These are phyloP conservation scores for Heterobasidion annosum DNA, from an alignment of 1,284 basidiomycete species.

Conservation along the genomic window DNA sequence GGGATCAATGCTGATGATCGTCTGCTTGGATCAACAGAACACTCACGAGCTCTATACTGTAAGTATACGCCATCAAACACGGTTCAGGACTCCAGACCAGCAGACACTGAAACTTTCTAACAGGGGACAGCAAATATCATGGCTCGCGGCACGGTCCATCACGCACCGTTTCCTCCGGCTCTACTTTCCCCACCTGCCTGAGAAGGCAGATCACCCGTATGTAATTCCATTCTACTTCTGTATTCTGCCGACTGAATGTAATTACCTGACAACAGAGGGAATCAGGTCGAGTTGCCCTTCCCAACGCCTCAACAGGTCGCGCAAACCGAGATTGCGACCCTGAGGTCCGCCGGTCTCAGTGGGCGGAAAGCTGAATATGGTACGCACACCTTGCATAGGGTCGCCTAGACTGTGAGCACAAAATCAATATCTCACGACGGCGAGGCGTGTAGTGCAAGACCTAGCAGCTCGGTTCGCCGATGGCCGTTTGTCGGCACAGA, in stretches of 20 bases:
- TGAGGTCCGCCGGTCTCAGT: constrained; percentile 71
- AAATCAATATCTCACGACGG: background rate
- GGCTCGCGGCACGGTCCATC: constrained; percentile 83
- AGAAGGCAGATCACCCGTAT: constrained; percentile 42
- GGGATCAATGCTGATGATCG: too few species aligned
- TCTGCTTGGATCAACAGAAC: constrained; percentile 17
- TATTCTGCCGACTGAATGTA: background rate
- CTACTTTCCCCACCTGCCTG: constrained; percentile 66
- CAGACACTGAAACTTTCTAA: background rate
- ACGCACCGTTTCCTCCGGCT: constrained; percentile 75
- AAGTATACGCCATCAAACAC: too few species aligned
- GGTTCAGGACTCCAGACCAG: background rate
- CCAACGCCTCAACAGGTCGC: constrained; percentile 67
- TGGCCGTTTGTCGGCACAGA: constrained; percentile 65
- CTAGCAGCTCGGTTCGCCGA: constrained; percentile 72
- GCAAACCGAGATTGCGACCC: constrained; percentile 41
- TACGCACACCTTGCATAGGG: constrained; percentile 20
- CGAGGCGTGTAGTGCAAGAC: constrained; percentile 50
- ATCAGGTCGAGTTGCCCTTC: constrained; percentile 28
- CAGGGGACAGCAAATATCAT: constrained; percentile 86
- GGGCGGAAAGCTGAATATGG: constrained; percentile 81
- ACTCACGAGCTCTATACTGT: constrained; percentile 47
- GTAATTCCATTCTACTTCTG: constrained; percentile 11
- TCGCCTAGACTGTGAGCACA: too few species aligned
- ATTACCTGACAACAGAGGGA: background rate